phyloP scores from a whole-genome alignment of 345 rosid species.

The Melaleuca quinquenervia region DNA sequence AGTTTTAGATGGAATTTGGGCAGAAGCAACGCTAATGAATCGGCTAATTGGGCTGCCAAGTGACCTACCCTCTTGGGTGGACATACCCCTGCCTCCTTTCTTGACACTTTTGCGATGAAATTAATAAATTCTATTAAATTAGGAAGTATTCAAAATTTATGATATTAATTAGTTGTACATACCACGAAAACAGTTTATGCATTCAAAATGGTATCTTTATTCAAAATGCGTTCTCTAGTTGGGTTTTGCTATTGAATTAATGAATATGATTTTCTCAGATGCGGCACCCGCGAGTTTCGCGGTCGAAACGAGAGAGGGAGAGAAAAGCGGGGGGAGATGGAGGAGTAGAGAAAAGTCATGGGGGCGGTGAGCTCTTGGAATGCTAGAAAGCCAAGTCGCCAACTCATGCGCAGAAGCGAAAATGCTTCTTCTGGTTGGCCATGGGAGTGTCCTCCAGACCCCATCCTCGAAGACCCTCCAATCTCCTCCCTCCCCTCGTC shows the following conservation, averaged over 20 bases:
- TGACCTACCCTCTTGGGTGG: no score
- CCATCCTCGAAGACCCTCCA: constrained; percentile 35
- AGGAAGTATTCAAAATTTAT: neutral
- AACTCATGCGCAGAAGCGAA: neutral
- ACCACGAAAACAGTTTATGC: neutral
- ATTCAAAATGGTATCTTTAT: neutral
- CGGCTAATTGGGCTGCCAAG: no score
- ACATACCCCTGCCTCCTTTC: no score
- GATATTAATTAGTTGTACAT: neutral
- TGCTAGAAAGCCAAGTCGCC: neutral
- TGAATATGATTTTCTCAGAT: neutral
- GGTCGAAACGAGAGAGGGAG: neutral
- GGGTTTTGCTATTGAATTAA: neutral
- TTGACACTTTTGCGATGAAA: neutral
- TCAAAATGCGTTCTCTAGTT: neutral
- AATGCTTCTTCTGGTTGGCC: neutral
- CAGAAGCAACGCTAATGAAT: neutral
- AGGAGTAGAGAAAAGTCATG: neutral
- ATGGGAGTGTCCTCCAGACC: constrained; percentile 26
- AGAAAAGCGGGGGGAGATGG: neutral
- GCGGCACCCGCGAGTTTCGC: neutral
- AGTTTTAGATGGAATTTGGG: neutral
- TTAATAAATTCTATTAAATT: neutral
- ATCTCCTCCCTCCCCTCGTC: constrained; percentile 33
- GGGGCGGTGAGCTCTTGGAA: neutral